Evolutionary conservation across 148 eudicot species (phyloP), one percentile per base, ranked within the genome.

Genomic region (Salicornia ramosissima): DNA sequence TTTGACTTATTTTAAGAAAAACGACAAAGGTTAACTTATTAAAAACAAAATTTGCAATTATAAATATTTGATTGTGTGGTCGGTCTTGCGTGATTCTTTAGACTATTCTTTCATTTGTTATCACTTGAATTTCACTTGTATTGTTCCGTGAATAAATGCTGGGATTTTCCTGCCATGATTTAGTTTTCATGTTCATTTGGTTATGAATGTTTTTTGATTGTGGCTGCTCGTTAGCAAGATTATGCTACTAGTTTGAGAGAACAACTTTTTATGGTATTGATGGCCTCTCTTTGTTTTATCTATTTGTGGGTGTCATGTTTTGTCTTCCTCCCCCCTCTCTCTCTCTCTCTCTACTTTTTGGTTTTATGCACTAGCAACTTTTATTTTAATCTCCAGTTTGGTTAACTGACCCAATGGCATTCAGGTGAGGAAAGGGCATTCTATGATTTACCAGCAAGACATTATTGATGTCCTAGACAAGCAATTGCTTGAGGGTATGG

Each of bases 401-500:
- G 31, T 72, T 51, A n/a, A 42, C 67, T 67, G 29, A 67, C 40
- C 45, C 51, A 56, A 36, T 72, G 70, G 42, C 43, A 39, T 73
- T 68, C 87, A 92, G 97, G 96, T 92, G 36, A 83, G 96, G 67
- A 92, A 87, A 80, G 97, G 93, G 34, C 96, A 89, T 82, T 79
- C 88, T 26, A 80, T 73, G 83, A 92, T 92, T 73, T 86, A 43
- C 78, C 97, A 92, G 77, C 80, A 89, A 74, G 97, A 89, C 73
- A 79, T 92, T 62, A 65, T 87, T 72, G 97, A 92, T 62, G 97
- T 92, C 47, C 78, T 92, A 71, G 96, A 92, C 80, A 92, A 92
- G 71, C 93, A 89, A 71, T 77, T 92, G 80, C 97, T 92, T 33
- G 96, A 92, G 88, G 97, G 97, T 53, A 87, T 92, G 97, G 96